Conservation (phyloP, 2,329 filamentous ascomycete genomes). For the Daldinia sp. region DNA sequence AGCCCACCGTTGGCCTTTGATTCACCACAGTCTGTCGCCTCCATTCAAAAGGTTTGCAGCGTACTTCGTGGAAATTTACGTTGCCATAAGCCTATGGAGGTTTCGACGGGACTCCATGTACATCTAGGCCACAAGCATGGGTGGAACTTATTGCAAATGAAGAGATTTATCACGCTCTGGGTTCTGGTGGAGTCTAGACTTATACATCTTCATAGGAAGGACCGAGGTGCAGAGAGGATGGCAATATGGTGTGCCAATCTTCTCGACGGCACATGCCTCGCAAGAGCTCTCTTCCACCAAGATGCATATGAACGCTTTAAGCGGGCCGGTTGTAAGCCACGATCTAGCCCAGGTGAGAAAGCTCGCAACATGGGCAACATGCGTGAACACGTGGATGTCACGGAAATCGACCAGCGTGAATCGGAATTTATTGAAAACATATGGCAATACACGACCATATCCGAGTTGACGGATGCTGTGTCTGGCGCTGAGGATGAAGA, state of each 20-base stretch:
- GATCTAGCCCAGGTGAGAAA: background rate
- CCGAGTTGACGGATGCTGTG: slow-evolving; percentile 5
- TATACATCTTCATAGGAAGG: slow-evolving; percentile 37
- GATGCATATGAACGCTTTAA: background rate
- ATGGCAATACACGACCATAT: slow-evolving; percentile 21
- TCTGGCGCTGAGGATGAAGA: background rate
- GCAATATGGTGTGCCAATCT: slow-evolving; percentile 36
- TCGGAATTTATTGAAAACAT: slow-evolving; percentile 4
- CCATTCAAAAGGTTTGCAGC: slow-evolving; percentile 29
- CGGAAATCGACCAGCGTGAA: accelerated
- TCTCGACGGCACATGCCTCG: slow-evolving; percentile 13
- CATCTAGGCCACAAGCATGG: slow-evolving; percentile 43
- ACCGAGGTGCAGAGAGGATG: slow-evolving; percentile 27
- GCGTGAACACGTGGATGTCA: background rate
- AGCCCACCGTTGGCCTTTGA: slow-evolving; percentile 35
- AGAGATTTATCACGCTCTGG: slow-evolving; percentile 44
- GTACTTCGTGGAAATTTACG: slow-evolving; percentile 37
- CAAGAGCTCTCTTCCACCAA: slow-evolving; percentile 13
- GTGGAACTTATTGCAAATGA: slow-evolving; percentile 42
- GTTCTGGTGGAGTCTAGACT: slow-evolving; percentile 32
- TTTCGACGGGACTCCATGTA: slow-evolving; percentile 41
- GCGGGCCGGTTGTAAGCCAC: background rate
- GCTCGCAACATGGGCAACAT: background rate
- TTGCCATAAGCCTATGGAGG: slow-evolving; percentile 43
- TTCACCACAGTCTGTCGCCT: slow-evolving; percentile 4